These are phyloP conservation scores for Boletus sensibilis DNA, from an alignment of 768 basidiomycete species.

Conservation along the genomic window DNA sequence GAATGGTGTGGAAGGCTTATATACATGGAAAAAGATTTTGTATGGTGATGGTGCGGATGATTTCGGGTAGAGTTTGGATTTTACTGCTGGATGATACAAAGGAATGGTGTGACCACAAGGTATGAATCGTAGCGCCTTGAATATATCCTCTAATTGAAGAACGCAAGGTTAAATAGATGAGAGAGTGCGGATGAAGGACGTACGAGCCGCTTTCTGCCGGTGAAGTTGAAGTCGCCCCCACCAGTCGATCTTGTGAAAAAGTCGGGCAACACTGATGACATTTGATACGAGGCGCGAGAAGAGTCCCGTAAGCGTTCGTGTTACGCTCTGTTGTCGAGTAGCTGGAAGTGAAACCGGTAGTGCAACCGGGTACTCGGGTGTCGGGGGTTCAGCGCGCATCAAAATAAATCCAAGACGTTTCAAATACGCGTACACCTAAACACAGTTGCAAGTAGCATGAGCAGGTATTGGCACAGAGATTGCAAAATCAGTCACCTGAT, in stretches of 20 bases:
- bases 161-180: not conserved
- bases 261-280: slow-evolving; percentile 1
- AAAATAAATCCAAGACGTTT: slow-evolving; percentile 90
- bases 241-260: slow-evolving; percentile 43
- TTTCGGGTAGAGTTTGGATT: not conserved
- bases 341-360: slow-evolving; percentile 27
- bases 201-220: slow-evolving; percentile 58
- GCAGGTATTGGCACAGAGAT: not conserved
- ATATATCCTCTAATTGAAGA: slow-evolving; percentile 55
- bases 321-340: slow-evolving; percentile 7
- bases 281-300: slow-evolving; percentile 14
- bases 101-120: slow-evolving; percentile 60
- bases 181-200: slow-evolving; percentile 16
- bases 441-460: slow-evolving; percentile 1
- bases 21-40: slow-evolving; percentile 82
- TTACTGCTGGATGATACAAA: slow-evolving; percentile 26
- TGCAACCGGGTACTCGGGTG: slow-evolving; percentile 50
- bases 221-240: slow-evolving; percentile 59
- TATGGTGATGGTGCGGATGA: slow-evolving; percentile 39
- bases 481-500: slow-evolving; percentile 60
- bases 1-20: slow-evolving; percentile 87
- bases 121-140: slow-evolving; percentile 68
- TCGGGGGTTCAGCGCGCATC: slow-evolving; percentile 67
- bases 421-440: slow-evolving; percentile 87
- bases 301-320: slow-evolving; percentile 4